Percentiles rank a stretch among this genome's conserved stretches.
phyloP scores from a whole-genome alignment of 208 protist genomes.

The Entamoeba nuttalli region DNA sequence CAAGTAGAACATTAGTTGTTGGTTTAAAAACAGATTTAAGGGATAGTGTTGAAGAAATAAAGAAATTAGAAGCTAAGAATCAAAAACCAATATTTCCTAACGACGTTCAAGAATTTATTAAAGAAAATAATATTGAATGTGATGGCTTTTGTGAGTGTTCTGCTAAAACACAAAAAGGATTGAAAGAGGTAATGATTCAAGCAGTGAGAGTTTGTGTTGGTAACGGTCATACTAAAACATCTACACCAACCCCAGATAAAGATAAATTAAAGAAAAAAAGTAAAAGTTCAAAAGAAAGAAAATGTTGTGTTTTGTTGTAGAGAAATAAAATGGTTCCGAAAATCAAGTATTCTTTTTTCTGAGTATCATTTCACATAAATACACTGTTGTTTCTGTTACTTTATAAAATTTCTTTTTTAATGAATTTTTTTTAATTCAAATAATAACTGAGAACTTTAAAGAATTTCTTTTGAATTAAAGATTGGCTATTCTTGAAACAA shows the following conservation, averaged over 20 bases:
- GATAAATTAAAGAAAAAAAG: no score
- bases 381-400: no score
- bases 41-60: neutral
- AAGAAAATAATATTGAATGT: slow-evolving; percentile 50
- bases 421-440: no score
- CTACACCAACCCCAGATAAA: no score
- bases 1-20: slow-evolving; percentile 41
- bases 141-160: slow-evolving; percentile 38
- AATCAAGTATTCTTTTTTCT: no score
- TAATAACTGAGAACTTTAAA: no score
- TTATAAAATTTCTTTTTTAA: no score
- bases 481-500: neutral
- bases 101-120: slow-evolving; percentile 35
- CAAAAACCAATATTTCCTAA: neutral
- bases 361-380: no score
- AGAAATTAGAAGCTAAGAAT: neutral
- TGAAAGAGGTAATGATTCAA: neutral
- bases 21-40: slow-evolving; percentile 46
- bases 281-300: no score
- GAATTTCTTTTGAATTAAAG: neutral
- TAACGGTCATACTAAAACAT: no score
- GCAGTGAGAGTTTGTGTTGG: neutral
- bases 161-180: neutral
- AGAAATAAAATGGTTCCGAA: no score
- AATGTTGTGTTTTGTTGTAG: no score